Evolutionary conservation across 2,329 filamentous ascomycete species (phyloP).

Genomic region (Epichloe hybrida): DNA sequence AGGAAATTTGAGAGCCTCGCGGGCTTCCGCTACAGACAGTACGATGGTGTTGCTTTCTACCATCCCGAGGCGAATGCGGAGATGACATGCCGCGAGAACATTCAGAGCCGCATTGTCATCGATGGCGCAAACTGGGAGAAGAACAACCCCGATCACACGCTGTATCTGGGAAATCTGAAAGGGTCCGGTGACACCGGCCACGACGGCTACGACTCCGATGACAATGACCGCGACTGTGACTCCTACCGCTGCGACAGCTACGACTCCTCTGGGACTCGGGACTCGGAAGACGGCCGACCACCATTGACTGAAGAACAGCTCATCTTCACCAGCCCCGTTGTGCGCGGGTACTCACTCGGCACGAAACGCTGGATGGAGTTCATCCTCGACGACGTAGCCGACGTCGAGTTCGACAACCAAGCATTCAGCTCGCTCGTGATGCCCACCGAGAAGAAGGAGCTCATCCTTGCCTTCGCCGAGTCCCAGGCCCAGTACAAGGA

Average conservation of each 20-base stretch:
- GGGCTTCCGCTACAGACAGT: constrained; percentile 34
- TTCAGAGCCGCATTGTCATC: constrained; percentile 19
- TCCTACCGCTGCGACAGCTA: background rate
- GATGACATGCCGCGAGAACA: constrained; percentile 14
- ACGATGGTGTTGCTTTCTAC: constrained; percentile 24
- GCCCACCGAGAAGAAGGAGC: constrained; percentile 34
- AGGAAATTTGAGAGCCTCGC: constrained; percentile 30
- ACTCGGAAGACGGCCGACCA: constrained; percentile 10
- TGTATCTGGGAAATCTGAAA: constrained; percentile 9
- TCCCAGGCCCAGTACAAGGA: constrained; percentile 28
- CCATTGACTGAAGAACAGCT: constrained; percentile 25
- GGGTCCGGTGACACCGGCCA: background rate
- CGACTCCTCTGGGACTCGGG: constrained; percentile 1
- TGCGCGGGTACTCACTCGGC: constrained; percentile 36
- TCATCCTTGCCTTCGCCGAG: constrained; percentile 36
- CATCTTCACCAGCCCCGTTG: constrained; percentile 24
- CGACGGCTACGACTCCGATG: background rate
- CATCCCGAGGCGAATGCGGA: constrained; percentile 9
- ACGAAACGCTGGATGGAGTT: constrained; percentile 36
- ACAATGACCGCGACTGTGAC: background rate
- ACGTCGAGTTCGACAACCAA: constrained; percentile 33
- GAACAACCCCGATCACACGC: constrained; percentile 14
- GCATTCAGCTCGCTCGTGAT: constrained; percentile 38
- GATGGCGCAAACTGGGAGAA: constrained; percentile 19
- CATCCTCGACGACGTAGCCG: constrained; percentile 29